Evolutionary conservation across 768 basidiomycete species (phyloP).

Genomic region (Lentinula raphanica): DNA sequence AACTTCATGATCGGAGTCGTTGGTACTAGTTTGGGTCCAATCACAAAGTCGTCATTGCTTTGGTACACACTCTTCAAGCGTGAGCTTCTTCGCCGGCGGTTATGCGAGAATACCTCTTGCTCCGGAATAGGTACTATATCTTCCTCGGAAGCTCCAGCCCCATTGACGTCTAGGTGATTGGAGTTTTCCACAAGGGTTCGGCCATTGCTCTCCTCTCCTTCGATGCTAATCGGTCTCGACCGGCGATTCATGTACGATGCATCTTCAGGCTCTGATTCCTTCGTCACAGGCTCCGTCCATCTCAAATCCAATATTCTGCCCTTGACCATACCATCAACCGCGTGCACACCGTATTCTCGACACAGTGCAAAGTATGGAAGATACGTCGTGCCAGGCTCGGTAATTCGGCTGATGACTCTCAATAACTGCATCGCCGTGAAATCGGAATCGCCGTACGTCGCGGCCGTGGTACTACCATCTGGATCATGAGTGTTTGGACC

Average conservation of each 20-base stretch:
- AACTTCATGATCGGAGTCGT: slow-evolving; percentile 77
- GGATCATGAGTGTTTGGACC: slow-evolving; percentile 11
- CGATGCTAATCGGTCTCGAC: slow-evolving; percentile 11
- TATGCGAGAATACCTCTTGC: slow-evolving; percentile 21
- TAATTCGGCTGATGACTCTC: slow-evolving; percentile 76
- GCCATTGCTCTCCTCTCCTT: slow-evolving; percentile 31
- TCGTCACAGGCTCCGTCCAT: slow-evolving; percentile 69
- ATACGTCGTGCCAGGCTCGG: slow-evolving; percentile 55
- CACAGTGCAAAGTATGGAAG: slow-evolving; percentile 80
- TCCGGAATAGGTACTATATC: slow-evolving; percentile 44
- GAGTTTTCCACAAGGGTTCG: slow-evolving; percentile 34
- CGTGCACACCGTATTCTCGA: slow-evolving; percentile 75
- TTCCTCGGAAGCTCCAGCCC: slow-evolving; percentile 25
- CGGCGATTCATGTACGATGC: slow-evolving; percentile 17
- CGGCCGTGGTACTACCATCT: slow-evolving; percentile 28
- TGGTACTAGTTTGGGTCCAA: slow-evolving; percentile 67
- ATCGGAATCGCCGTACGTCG: slow-evolving; percentile 52
- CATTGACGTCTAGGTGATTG: slow-evolving; percentile 27
- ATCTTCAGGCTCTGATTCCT: slow-evolving; percentile 37
- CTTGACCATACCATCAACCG: slow-evolving; percentile 82
- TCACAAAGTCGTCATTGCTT: slow-evolving; percentile 16
- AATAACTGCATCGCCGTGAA: slow-evolving; percentile 78
- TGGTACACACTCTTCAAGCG: slow-evolving; percentile 15
- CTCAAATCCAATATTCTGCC: slow-evolving; percentile 69
- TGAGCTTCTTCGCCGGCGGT: background rate